Percentiles rank a stretch among this genome's conserved stretches.
Conservation (phyloP, 495 filamentous ascomycete species). For the Aspergillus cavernicola region DNA sequence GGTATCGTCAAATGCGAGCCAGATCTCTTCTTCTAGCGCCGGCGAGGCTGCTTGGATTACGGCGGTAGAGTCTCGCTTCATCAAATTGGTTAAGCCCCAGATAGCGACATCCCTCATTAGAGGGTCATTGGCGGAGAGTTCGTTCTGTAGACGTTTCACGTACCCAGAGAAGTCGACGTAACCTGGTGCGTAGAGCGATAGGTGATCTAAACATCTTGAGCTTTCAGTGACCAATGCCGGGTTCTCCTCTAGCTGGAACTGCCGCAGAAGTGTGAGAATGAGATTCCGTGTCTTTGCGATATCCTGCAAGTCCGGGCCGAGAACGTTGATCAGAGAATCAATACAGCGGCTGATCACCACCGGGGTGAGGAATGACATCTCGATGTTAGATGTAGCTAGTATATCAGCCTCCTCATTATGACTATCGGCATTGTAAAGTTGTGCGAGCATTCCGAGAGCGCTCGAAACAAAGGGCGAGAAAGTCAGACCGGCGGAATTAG, state of each 20-base stretch:
- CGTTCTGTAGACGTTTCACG: slow-evolving; percentile 73
- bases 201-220: slow-evolving; percentile 80
- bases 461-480: slow-evolving; percentile 88
- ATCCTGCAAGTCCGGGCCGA: slow-evolving; percentile 93
- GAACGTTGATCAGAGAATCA: slow-evolving; percentile 93
- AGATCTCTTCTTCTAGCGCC: slow-evolving; percentile 85
- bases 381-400: slow-evolving; percentile 79
- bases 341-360: slow-evolving; percentile 82
- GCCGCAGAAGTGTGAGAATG: slow-evolving; percentile 78
- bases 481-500: slow-evolving; percentile 87
- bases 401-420: slow-evolving; percentile 82
- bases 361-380: slow-evolving; percentile 74
- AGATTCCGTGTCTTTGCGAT: slow-evolving; percentile 86
- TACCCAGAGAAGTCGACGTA: slow-evolving; percentile 80
- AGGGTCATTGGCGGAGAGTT: slow-evolving; percentile 62
- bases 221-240: slow-evolving; percentile 70
- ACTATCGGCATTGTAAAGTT: slow-evolving; percentile 84
- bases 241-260: slow-evolving; percentile 78
- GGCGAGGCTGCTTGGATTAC: slow-evolving; percentile 70
- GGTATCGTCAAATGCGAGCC: slow-evolving; percentile 75
- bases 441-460: slow-evolving; percentile 87
- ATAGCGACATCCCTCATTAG: slow-evolving; percentile 76
- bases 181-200: slow-evolving; percentile 86
- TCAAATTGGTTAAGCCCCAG: slow-evolving; percentile 86
- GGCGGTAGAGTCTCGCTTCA: slow-evolving; percentile 83